Base-by-base conservation (phyloP, 257 asterid genomes). In the Solanum okadae region DNA sequence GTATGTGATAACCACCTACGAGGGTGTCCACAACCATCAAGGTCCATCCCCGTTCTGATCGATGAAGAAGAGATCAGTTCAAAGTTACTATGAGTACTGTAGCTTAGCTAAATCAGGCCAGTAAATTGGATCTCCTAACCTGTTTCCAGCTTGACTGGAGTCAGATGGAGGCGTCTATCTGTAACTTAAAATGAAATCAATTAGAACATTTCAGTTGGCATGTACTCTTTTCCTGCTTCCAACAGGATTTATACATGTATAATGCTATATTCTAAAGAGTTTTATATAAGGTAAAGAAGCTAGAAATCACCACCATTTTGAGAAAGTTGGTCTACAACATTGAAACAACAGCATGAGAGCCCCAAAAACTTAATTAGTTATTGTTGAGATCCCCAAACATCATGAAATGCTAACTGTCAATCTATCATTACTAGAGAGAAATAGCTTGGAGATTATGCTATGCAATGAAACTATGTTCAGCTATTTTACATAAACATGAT, bases 1-100 rank as follows among this genome's bases (percentile, higher is more conserved):
- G 11, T 95, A 95, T 63, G 98, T 96, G 6, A 93, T 95, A 86
- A 96, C 98, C 73, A 95, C 98, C 73, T 96, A 96, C 61, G 99
- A 94, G 90, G 98, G 95, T 79, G 91, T 93, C 91, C 99, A 96
- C 91, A 96, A 92, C 94, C 99, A 95, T 89, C 94, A 91, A 86
- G 94, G 94, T 77, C 94, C 90, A 76, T 38, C 93, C 72, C 90
- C 65, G 49, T 89, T 87, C 82, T 95, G 92, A 20, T 56, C 12
- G 67, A 94, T n/a, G 72, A 10, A 63, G 31, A 63, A 63, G 71
- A 63, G 8, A 65, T 65, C 8, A 65, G 33, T 65, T 23, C 8
- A 25, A 73, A n/a, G 27, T 38, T 38, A 67, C 37, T 10, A 65
- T 87, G 91, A 56, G 13, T 59, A 40, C 44, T 82, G 8, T 82